A percentile compares a stretch with the other conserved stretches of the same genome.
Conservation (phyloP, 1,139 yeast genomes). For the Kluyveromyces marxianus region DNA sequence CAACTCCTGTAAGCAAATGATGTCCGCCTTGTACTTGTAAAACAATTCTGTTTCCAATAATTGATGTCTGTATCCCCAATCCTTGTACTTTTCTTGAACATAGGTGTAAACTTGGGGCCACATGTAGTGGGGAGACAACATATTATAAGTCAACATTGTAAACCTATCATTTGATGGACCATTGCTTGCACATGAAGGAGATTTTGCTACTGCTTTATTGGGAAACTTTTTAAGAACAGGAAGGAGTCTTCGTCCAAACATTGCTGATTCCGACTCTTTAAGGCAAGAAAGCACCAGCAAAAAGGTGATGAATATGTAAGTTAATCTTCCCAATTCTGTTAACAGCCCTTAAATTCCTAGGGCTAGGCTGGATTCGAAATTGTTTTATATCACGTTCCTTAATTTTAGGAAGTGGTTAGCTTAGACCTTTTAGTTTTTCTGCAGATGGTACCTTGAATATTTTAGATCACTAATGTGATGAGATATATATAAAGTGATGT, state of each 20-base stretch:
- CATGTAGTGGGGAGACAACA: conserved; percentile 48
- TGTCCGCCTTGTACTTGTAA: conserved; percentile 39
- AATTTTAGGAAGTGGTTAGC: too few species aligned
- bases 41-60: conserved; percentile 37
- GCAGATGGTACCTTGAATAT: too few species aligned
- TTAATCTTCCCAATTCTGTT: too few species aligned
- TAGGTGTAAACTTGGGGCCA: conserved; percentile 51
- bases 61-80: conserved; percentile 44
- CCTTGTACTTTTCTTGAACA: conserved; percentile 38
- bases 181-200: background rate
- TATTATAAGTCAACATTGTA: conserved; percentile 40
- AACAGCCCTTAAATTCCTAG: too few species aligned
- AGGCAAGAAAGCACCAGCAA: background rate
- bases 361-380: too few species aligned
- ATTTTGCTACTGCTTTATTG: background rate
- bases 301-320: background rate
- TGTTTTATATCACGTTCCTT: too few species aligned
- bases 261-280: conserved; percentile 1
- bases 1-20: conserved; percentile 58
- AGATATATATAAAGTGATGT: too few species aligned
- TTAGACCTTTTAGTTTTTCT: too few species aligned
- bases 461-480: too few species aligned
- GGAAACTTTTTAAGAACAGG: conserved; percentile 10
- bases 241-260: conserved; percentile 14
- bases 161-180: conserved; percentile 10